Base-by-base conservation (phyloP, 352 stramenopile species). In the Phytophthora sp. region DNA sequence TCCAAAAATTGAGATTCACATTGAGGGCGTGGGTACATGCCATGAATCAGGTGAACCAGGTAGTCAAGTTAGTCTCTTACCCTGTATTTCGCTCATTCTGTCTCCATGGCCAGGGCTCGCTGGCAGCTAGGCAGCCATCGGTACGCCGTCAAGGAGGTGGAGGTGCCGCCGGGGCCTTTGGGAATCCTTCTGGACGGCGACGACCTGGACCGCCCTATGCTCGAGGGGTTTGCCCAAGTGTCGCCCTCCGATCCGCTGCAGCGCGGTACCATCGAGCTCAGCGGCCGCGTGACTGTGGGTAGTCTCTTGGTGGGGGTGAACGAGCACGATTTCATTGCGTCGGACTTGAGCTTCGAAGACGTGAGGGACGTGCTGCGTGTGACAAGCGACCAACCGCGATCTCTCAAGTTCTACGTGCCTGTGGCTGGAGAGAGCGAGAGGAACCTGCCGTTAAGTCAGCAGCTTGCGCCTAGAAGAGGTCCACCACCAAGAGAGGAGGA, bases 301-400 rank as follows among this genome's bases (percentile, higher is more conserved):
- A 84, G 72, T 33, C 65, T 92, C 8, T 68, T 95, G 21, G 62
- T 88, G 11, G 69, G 59, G 3, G 70, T 95, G n/a, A 93, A 95
- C 47, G 71, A 86, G 15, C 57, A 72, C 42, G 67, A 93, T 24
- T 76, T 92, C 4, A 44, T 83, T 3, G 41, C 63, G 0, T 52
- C 61, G 16, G 63, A 75, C 24, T 53, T 87, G 39, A 60, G 69
- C 35, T 67, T 91, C 13, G 30, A 74, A 6, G 76, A 88, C 2
- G 66, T 88, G 16, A 67, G 79, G 0, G 56, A 59, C 6, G 69
- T 93, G 21, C 67, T 94, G 41, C 71, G 79, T 21, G 79, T 90
- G 2, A 84, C 75, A 15, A 76, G 62, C 16, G 68, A 81, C 23
- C 12, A 80, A 20, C 56, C 63, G 20, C 77, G 83, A 9, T 71